These are phyloP conservation scores for Mycena floridula DNA, from an alignment of 768 basidiomycete species.

Conservation along the genomic window DNA sequence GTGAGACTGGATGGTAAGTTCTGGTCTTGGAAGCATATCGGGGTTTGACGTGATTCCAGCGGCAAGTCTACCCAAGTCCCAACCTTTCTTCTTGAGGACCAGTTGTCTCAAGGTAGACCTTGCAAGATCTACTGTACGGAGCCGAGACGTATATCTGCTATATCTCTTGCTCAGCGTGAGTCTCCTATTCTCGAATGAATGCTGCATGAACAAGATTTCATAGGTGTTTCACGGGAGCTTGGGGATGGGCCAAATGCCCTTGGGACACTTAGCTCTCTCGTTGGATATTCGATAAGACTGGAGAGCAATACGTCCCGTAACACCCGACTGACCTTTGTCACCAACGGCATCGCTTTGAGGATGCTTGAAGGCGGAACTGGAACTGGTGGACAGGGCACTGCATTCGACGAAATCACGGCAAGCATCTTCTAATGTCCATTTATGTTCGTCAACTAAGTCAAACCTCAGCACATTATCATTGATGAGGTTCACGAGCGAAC, in stretches of 20 bases:
- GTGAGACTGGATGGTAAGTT: conserved; percentile 36
- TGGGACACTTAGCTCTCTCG: conserved; percentile 71
- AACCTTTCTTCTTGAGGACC: conserved; percentile 87
- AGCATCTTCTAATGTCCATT: conserved; percentile 16
- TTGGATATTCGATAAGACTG: conserved; percentile 92
- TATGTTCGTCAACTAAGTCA: too few species aligned
- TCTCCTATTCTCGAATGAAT: background rate
- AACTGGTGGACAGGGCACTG: conserved; percentile 61
- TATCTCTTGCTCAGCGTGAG: conserved; percentile 83
- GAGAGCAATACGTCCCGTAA: conserved; percentile 80
- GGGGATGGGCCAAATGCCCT: conserved; percentile 78
- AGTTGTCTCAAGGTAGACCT: conserved; percentile 68
- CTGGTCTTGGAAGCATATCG: conserved; percentile 4
- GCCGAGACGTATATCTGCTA: conserved; percentile 91
- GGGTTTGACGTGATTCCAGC: conserved; percentile 30
- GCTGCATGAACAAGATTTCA: conserved; percentile 1
- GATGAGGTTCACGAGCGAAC: conserved; percentile 98
- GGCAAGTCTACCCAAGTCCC: conserved; percentile 98
- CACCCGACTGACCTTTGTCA: conserved; percentile 80
- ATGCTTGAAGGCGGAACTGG: conserved; percentile 91
- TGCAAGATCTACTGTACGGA: conserved; percentile 96
- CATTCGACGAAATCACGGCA: conserved; percentile 94
- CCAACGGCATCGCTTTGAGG: conserved; percentile 90
- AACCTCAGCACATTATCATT: conserved; percentile 87
- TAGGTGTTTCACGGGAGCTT: conserved; percentile 80